Evolutionary conservation across 2,329 filamentous ascomycete genomes (phyloP).

Genomic region (Monilinia laxa): DNA sequence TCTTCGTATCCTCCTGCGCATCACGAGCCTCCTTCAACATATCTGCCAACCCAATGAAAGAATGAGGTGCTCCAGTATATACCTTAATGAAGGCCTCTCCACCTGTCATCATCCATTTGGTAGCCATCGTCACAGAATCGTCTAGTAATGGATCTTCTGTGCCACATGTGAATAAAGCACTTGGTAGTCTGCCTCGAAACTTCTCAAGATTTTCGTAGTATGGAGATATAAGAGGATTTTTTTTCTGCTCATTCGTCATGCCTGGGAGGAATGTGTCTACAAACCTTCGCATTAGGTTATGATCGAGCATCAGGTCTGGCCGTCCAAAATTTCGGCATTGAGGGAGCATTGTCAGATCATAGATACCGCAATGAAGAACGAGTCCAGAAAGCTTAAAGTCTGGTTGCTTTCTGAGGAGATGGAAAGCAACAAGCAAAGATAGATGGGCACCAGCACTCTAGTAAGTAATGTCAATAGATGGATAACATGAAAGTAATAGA

Average conservation of each 20-base stretch:
- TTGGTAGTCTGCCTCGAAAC: conserved; percentile 45
- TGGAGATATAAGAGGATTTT: conserved; percentile 49
- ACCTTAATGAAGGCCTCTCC: conserved; percentile 53
- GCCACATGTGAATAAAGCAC: conserved; percentile 54
- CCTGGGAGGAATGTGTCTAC: conserved; percentile 47
- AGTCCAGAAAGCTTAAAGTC: conserved; percentile 49
- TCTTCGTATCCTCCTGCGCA: conserved; percentile 29
- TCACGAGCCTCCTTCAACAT: conserved; percentile 29
- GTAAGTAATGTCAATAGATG: conserved; percentile 4
- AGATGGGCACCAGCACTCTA: conserved; percentile 54
- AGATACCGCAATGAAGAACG: conserved; percentile 54
- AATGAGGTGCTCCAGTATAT: conserved; percentile 55
- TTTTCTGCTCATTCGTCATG: conserved; percentile 44
- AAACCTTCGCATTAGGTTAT: conserved; percentile 48
- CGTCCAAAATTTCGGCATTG: conserved; percentile 39
- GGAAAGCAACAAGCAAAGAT: conserved; percentile 47
- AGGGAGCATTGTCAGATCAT: conserved; percentile 48
- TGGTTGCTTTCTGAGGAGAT: conserved; percentile 45
- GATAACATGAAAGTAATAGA: too few species aligned
- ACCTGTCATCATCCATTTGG: conserved; percentile 54
- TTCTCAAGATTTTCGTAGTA: conserved; percentile 49
- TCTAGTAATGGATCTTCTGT: conserved; percentile 54
- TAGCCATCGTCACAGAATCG: conserved; percentile 54
- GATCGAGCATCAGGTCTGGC: conserved; percentile 44
- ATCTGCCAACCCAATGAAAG: conserved; percentile 43